Evolutionary conservation across 805 yeast genomes (phyloP).

Genomic region (Cyberlindnera petersonii): DNA sequence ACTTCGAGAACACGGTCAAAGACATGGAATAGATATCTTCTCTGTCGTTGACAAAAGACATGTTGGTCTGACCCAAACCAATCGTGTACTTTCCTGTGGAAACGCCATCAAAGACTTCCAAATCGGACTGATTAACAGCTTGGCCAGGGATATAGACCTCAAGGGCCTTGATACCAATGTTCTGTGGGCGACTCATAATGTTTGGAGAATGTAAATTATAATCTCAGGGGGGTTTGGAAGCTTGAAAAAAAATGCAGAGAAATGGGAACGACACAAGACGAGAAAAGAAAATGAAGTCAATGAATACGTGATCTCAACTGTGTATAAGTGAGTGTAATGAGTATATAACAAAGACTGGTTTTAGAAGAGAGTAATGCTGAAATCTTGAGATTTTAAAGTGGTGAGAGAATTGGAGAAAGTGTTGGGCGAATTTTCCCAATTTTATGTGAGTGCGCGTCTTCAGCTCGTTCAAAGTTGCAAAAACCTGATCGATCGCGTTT

Average conservation of each 20-base stretch:
- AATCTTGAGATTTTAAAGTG: background rate
- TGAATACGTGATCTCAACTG: too few relatives aligned
- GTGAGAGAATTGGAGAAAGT: constrained; percentile 5
- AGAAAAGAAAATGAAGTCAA: too few relatives aligned
- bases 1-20: constrained; percentile 78
- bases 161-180: constrained; percentile 95
- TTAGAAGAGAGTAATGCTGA: too few relatives aligned
- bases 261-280: too few relatives aligned
- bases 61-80: constrained; percentile 97
- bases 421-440: constrained; percentile 9
- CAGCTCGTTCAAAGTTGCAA: background rate
- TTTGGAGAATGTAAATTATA: background rate
- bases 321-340: too few relatives aligned
- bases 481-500: background rate
- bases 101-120: constrained; percentile 81
- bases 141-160: constrained; percentile 87
- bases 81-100: constrained; percentile 95
- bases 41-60: constrained; percentile 96
- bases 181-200: constrained; percentile 48
- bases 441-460: constrained; percentile 2
- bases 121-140: constrained; percentile 81
- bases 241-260: too few relatives aligned
- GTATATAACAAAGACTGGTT: too few relatives aligned
- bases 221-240: too few relatives aligned
- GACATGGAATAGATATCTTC: constrained; percentile 94